phyloP scores from a whole-genome alignment of 2,329 filamentous ascomycete species.

The Catunica adiposa region DNA sequence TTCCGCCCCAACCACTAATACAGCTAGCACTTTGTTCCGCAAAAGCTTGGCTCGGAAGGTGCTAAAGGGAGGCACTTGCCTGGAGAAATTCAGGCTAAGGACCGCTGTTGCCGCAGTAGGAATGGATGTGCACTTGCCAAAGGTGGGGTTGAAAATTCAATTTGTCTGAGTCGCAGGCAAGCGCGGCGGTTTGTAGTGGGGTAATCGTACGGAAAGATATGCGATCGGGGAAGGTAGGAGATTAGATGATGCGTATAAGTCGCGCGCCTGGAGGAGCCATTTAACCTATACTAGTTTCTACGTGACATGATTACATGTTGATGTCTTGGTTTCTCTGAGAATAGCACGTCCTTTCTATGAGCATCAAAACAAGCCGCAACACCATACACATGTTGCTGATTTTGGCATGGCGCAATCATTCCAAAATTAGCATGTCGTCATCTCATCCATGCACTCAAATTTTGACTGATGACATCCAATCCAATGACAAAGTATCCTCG shows the following conservation, averaged over 20 bases:
- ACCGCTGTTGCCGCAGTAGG: neutral
- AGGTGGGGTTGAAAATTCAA: constrained; percentile 13
- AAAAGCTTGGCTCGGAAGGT: neutral
- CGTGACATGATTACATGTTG: neutral
- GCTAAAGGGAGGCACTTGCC: constrained; percentile 1
- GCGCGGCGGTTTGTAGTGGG: neutral
- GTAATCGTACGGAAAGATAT: neutral
- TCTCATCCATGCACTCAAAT: neutral
- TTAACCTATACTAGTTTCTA: neutral
- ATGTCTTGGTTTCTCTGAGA: neutral
- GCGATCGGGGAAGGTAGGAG: neutral
- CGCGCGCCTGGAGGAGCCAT: neutral
- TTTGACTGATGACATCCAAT: too few relatives aligned
- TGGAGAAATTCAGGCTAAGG: neutral
- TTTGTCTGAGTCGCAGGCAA: constrained; percentile 1
- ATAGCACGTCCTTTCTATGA: neutral
- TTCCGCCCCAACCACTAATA: neutral
- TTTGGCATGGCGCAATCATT: neutral
- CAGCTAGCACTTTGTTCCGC: neutral
- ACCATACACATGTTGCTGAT: neutral
- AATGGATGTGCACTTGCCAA: constrained; percentile 1
- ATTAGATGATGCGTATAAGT: neutral
- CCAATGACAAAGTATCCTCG: too few relatives aligned
- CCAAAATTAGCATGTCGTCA: neutral
- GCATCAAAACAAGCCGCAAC: neutral